Conservation (phyloP, 805 yeast species). For the Spencermartinsiella europaea region DNA sequence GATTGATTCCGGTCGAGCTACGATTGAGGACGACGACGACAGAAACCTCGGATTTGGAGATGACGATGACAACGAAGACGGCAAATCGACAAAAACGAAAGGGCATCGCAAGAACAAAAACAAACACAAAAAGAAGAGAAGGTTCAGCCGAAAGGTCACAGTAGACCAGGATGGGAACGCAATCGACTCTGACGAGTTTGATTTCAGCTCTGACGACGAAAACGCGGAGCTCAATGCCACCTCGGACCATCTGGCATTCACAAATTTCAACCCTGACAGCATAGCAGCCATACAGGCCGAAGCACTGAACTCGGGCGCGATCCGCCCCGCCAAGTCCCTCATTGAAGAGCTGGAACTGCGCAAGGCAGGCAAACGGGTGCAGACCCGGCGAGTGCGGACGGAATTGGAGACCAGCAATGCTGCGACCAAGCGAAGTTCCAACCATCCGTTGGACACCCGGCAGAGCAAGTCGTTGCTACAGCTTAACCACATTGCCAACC, state of each 20-base stretch:
- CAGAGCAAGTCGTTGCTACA: slow-evolving; percentile 28
- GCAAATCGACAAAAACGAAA: slow-evolving; percentile 1
- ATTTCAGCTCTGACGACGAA: slow-evolving; percentile 9
- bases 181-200: slow-evolving; percentile 2
- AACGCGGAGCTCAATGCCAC: slow-evolving; percentile 13
- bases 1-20: slow-evolving; percentile 29
- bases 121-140: slow-evolving; percentile 1
- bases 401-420: slow-evolving; percentile 20
- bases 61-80: neutral
- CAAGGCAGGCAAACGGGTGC: slow-evolving; percentile 29
- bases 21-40: slow-evolving; percentile 26
- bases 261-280: slow-evolving; percentile 25
- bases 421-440: slow-evolving; percentile 1
- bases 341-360: slow-evolving; percentile 36
- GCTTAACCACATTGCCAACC: slow-evolving; percentile 28
- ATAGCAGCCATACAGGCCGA: neutral
- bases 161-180: neutral
- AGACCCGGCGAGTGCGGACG: slow-evolving; percentile 21
- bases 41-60: slow-evolving; percentile 11
- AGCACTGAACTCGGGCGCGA: neutral
- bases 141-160: neutral
- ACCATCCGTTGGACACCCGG: slow-evolving; percentile 27
- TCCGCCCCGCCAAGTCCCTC: slow-evolving; percentile 26
- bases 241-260: slow-evolving; percentile 26
- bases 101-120: neutral